Evolutionary conservation across 352 stramenopile genomes (phyloP).

Genomic region (Phytophthora sojae): DNA sequence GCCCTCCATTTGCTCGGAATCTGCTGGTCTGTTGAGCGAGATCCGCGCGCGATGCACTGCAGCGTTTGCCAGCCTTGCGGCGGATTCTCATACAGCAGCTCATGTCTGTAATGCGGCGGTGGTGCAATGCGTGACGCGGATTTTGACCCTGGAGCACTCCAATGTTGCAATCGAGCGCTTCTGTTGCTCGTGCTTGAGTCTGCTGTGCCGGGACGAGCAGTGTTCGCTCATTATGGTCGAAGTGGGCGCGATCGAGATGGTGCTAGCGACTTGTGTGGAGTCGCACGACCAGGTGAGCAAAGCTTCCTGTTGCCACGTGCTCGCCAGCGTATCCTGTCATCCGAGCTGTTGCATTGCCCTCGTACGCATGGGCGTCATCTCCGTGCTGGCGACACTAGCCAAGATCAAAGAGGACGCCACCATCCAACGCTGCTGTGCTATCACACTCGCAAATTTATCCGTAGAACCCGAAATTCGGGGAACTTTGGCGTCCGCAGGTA

Average conservation of each 20-base stretch:
- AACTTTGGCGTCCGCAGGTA: slow-evolving; percentile 55
- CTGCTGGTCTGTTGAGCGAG: slow-evolving; percentile 37
- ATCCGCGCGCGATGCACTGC: slow-evolving; percentile 72
- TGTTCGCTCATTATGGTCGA: slow-evolving; percentile 65
- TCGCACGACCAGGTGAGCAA: slow-evolving; percentile 74
- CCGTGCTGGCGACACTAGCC: slow-evolving; percentile 63
- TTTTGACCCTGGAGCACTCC: slow-evolving; percentile 56
- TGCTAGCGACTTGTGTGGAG: slow-evolving; percentile 68
- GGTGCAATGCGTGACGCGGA: slow-evolving; percentile 60
- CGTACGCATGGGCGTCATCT: slow-evolving; percentile 58
- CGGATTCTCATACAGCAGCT: slow-evolving; percentile 43
- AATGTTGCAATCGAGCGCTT: slow-evolving; percentile 74
- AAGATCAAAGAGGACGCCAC: slow-evolving; percentile 54
- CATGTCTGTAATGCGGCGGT: slow-evolving; percentile 60
- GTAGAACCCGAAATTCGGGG: slow-evolving; percentile 56
- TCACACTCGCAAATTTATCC: slow-evolving; percentile 75
- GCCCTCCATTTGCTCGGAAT: not conserved
- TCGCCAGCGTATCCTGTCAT: slow-evolving; percentile 81
- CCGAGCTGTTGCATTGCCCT: slow-evolving; percentile 63
- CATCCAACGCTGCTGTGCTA: slow-evolving; percentile 75
- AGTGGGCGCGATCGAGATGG: slow-evolving; percentile 56
- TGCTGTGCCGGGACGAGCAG: slow-evolving; percentile 74
- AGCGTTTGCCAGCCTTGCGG: slow-evolving; percentile 67
- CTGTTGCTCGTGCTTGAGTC: slow-evolving; percentile 75
- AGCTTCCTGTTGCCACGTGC: slow-evolving; percentile 75